These are phyloP conservation scores for Gossypium stocksii DNA, from an alignment of 345 rosid species.

Conservation along the genomic window DNA sequence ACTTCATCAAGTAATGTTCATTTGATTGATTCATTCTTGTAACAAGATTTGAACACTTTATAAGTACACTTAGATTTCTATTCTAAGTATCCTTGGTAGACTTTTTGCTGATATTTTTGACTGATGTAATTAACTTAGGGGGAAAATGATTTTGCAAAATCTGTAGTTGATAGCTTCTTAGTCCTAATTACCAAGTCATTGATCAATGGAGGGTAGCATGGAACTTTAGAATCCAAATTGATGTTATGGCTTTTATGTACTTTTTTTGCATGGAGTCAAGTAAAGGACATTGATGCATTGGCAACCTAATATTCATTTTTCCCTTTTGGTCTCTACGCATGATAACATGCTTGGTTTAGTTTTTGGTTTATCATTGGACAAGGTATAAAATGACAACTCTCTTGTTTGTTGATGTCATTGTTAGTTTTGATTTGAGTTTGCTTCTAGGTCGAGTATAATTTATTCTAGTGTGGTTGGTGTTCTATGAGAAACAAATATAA, in stretches of 20 bases:
- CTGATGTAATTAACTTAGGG: not conserved
- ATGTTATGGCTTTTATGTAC: not conserved
- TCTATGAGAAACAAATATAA: no score
- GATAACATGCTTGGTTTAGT: not conserved
- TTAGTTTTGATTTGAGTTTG: no score
- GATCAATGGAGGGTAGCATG: not conserved
- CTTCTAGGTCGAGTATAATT: no score
- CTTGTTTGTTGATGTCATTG: no score
- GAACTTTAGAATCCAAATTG: not conserved
- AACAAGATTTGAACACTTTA: not conserved
- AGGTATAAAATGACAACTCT: no score
- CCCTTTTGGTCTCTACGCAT: not conserved
- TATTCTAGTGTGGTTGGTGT: no score
- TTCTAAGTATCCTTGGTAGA: not conserved
- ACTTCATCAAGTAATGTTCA: not conserved
- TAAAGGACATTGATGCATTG: not conserved
- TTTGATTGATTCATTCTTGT: not conserved
- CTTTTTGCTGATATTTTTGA: not conserved
- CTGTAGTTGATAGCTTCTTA: not conserved
- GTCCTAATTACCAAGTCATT: not conserved
- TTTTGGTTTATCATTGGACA: not conserved
- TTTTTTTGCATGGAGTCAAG: not conserved
- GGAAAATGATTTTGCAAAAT: not conserved
- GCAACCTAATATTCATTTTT: not conserved
- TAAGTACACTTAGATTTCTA: not conserved